phyloP scores from a whole-genome alignment of 2,329 filamentous ascomycete genomes.

The Orbilia oligospora region DNA sequence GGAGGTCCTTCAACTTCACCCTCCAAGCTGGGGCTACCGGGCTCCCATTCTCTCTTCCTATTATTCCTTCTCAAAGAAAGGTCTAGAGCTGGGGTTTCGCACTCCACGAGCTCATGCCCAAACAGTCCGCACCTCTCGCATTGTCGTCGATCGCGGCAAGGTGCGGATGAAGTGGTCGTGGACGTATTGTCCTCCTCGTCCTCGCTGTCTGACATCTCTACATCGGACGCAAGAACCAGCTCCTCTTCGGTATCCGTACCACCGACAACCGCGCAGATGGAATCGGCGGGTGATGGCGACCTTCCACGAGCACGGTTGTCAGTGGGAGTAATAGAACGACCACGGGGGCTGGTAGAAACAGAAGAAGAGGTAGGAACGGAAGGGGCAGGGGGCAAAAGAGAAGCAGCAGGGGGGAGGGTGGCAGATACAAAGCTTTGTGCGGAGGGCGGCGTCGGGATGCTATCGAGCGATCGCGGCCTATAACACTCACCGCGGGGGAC shows the following conservation, averaged over 20 bases:
- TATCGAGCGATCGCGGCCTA: constrained; percentile 60
- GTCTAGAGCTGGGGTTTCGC: constrained; percentile 50
- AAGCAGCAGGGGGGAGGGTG: constrained; percentile 34
- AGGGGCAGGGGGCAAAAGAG: constrained; percentile 30
- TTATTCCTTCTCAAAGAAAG: constrained; percentile 33
- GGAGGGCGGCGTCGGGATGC: constrained; percentile 51
- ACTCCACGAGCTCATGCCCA: constrained; percentile 58
- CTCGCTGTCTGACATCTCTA: constrained; percentile 57
- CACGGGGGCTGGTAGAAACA: constrained; percentile 37
- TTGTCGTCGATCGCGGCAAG: constrained; percentile 59
- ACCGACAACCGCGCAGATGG: constrained; percentile 61
- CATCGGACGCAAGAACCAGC: constrained; percentile 55
- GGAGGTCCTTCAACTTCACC: constrained; percentile 48
- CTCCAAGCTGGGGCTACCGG: constrained; percentile 49
- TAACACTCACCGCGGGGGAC: constrained; percentile 61
- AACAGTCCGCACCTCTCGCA: constrained; percentile 60
- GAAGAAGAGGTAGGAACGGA: constrained; percentile 29
- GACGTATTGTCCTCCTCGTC: constrained; percentile 56
- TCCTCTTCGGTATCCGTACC: constrained; percentile 60
- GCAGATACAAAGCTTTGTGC: constrained; percentile 33
- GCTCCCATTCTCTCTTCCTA: constrained; percentile 58
- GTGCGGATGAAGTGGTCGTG: constrained; percentile 56
- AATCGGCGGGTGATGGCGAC: constrained; percentile 59
- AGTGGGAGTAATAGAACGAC: constrained; percentile 59
- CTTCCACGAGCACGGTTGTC: constrained; percentile 60